These are phyloP conservation scores for Apiospora kogelbergensis DNA, from an alignment of 2,329 filamentous ascomycete genomes.

Conservation along the genomic window DNA sequence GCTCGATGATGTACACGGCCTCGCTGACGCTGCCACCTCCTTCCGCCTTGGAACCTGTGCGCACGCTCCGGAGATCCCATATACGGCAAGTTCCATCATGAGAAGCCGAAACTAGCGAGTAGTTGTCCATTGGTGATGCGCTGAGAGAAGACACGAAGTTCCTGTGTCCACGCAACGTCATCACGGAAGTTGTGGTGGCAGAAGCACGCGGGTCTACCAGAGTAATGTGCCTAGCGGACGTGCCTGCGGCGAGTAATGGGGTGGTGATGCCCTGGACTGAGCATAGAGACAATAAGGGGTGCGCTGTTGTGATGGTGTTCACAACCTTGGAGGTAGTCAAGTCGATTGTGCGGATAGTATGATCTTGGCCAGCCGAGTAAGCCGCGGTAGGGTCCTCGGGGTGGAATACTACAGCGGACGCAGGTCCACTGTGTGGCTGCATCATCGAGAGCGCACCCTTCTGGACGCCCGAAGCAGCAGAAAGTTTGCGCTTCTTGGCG, in stretches of 20 bases:
- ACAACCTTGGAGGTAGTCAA: conserved; percentile 78
- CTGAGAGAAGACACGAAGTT: conserved; percentile 64
- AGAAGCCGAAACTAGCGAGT: conserved; percentile 83
- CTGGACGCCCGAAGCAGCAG: conserved; percentile 56
- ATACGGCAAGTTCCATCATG: conserved; percentile 91
- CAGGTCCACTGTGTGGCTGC: conserved; percentile 68
- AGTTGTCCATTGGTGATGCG: conserved; percentile 63
- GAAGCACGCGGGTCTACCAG: conserved; percentile 87
- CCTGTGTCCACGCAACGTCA: conserved; percentile 88
- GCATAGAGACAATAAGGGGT: conserved; percentile 77
- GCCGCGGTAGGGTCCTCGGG: conserved; percentile 81
- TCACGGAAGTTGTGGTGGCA: conserved; percentile 73
- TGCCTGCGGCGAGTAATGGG: conserved; percentile 68
- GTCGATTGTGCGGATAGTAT: conserved; percentile 88
- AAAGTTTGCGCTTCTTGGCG: conserved; percentile 74
- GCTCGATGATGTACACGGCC: conserved; percentile 71
- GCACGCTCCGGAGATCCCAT: conserved; percentile 83
- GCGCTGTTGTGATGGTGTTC: conserved; percentile 78
- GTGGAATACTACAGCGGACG: conserved; percentile 83
- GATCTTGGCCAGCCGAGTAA: conserved; percentile 89
- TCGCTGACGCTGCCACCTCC: conserved; percentile 67
- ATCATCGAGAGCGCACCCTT: conserved; percentile 78
- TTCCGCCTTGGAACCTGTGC: conserved; percentile 59
- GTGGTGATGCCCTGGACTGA: conserved; percentile 64
- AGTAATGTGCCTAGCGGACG: conserved; percentile 82